phyloP scores from a whole-genome alignment of 129 eudicot species.

The Heracleum sosnowskyi region DNA sequence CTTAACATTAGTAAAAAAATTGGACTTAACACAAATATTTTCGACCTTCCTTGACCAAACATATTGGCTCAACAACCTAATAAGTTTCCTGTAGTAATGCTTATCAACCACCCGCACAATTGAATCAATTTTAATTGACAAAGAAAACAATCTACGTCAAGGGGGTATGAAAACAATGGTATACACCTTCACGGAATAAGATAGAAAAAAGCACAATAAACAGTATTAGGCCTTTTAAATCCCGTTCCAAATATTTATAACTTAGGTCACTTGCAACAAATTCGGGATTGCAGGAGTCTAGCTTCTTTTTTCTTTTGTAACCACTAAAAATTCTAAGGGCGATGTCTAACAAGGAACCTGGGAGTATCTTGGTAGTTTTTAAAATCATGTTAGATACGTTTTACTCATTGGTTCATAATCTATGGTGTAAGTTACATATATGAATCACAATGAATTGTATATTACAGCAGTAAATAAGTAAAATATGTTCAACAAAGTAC shows the following conservation, averaged over 20 bases:
- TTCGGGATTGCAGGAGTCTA: background rate
- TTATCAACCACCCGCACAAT: background rate
- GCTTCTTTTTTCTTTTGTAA: background rate
- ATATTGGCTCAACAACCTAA: background rate
- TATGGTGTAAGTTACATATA: background rate
- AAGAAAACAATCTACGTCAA: background rate
- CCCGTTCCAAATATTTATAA: background rate
- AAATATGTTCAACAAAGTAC: slow-evolving; percentile 23
- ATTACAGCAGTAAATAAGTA: background rate
- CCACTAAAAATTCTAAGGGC: background rate
- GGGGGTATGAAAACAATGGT: background rate
- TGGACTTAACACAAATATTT: background rate
- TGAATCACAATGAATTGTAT: background rate
- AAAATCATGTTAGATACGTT: background rate
- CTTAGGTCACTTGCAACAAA: background rate
- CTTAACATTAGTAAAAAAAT: background rate
- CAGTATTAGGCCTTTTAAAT: background rate
- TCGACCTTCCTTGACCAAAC: background rate
- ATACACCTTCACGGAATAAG: background rate
- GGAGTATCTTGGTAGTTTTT: background rate
- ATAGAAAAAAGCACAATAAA: background rate
- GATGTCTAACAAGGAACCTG: background rate
- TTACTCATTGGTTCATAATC: background rate
- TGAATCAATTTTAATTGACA: too few species aligned
- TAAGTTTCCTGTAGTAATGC: background rate